Conservation (phyloP, 768 basidiomycete species). For the Trametes punicea region DNA sequence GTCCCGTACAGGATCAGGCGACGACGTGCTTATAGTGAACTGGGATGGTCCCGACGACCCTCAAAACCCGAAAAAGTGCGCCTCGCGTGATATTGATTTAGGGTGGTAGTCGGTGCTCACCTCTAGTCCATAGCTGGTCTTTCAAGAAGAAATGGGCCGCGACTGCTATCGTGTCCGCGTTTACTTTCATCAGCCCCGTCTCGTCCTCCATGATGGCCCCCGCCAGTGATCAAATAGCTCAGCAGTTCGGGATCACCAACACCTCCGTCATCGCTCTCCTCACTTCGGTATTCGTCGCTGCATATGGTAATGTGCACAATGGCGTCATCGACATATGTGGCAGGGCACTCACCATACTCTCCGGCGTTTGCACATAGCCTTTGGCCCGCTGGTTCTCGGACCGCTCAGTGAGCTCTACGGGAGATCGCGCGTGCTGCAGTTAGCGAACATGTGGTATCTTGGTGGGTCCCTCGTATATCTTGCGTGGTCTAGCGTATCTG, state of each 20-base stretch:
- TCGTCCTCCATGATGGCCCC: constrained; percentile 75
- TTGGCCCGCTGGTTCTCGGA: constrained; percentile 44
- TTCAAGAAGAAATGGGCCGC: constrained; percentile 60
- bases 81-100: neutral
- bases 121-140: constrained; percentile 44
- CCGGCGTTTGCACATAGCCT: constrained; percentile 31
- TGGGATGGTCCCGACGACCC: constrained; percentile 38
- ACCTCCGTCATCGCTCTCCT: constrained; percentile 49
- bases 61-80: constrained; percentile 34
- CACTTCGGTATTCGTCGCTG: constrained; percentile 54
- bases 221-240: constrained; percentile 47
- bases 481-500: neutral
- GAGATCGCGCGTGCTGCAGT: constrained; percentile 55
- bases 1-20: neutral
- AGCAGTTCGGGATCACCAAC: constrained; percentile 52
- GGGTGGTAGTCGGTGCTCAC: neutral
- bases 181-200: constrained; percentile 66
- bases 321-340: neutral
- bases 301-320: constrained; percentile 45
- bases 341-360: neutral
- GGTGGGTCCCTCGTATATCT: constrained; percentile 33
- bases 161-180: constrained; percentile 60
- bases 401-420: constrained; percentile 75
- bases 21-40: constrained; percentile 27
- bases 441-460: constrained; percentile 60